Conservation (phyloP, 1,139 yeast species). For the Blastobotrys aristatus region DNA sequence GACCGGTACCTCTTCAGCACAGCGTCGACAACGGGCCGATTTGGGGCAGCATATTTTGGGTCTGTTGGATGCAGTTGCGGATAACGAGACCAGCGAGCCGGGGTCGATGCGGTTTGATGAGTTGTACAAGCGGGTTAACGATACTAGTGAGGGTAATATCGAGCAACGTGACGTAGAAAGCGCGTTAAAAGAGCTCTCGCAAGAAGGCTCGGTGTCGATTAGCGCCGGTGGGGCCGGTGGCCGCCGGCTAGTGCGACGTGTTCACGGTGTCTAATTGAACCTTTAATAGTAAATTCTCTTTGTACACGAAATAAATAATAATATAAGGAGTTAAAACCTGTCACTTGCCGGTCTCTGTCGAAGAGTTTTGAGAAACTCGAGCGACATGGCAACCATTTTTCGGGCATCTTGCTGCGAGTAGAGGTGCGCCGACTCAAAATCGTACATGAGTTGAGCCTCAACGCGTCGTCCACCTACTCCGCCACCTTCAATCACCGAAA, state of each 20-base stretch:
- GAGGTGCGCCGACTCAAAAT: slow-evolving; percentile 19
- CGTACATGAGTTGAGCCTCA: slow-evolving; percentile 47
- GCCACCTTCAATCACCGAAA: slow-evolving; percentile 53
- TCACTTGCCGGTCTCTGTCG: too few species aligned
- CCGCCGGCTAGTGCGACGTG: slow-evolving; percentile 58
- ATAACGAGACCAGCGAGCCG: slow-evolving; percentile 25
- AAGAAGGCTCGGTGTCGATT: slow-evolving; percentile 68
- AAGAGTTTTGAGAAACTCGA: background rate
- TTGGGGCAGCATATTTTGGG: slow-evolving; percentile 60
- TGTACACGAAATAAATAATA: too few species aligned
- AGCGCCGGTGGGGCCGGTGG: slow-evolving; percentile 58
- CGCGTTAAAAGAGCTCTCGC: slow-evolving; percentile 61
- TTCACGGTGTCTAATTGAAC: slow-evolving; percentile 24
- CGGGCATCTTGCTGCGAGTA: background rate
- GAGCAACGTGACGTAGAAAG: slow-evolving; percentile 69
- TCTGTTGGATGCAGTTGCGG: slow-evolving; percentile 56
- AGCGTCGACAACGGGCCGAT: slow-evolving; percentile 73
- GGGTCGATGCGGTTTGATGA: slow-evolving; percentile 51
- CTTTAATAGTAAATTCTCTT: too few species aligned
- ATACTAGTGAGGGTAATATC: slow-evolving; percentile 60
- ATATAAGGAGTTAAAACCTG: too few species aligned
- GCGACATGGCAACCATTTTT: background rate
- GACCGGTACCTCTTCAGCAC: slow-evolving; percentile 90
- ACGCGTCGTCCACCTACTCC: slow-evolving; percentile 47
- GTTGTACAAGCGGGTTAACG: slow-evolving; percentile 59